Percentiles rank a stretch among this genome's conserved stretches.
Conservation (phyloP, 2,329 filamentous ascomycete species). For the Fusarium sp. region DNA sequence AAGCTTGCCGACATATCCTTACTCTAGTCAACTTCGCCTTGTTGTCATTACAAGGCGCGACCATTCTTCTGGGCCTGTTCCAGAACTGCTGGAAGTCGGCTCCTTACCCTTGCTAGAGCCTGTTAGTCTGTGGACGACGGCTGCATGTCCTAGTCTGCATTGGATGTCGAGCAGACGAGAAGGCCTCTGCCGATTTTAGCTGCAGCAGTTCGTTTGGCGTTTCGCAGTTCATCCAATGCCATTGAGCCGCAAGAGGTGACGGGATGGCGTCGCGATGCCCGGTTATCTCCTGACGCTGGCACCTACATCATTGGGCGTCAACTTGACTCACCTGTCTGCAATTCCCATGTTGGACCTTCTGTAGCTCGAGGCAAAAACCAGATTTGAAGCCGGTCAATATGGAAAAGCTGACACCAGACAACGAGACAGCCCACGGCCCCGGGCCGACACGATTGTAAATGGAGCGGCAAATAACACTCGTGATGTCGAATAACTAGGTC, state of each 20-base stretch:
- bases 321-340: background rate
- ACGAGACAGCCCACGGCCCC: slow-evolving; percentile 12
- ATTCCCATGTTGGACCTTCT: background rate
- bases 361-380: background rate
- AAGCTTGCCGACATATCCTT: background rate
- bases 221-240: slow-evolving; percentile 4
- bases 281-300: slow-evolving; percentile 29
- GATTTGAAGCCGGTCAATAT: background rate
- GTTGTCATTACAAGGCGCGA: slow-evolving; percentile 11
- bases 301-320: background rate
- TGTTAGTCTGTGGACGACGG: slow-evolving; percentile 1
- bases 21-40: background rate
- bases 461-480: slow-evolving; percentile 9
- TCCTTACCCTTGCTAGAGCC: background rate
- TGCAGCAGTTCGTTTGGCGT: slow-evolving; percentile 24
- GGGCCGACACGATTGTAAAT: slow-evolving; percentile 15
- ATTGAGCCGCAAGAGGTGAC: slow-evolving; percentile 14
- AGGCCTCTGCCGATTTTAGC: slow-evolving; percentile 1
- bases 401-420: slow-evolving; percentile 3
- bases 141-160: slow-evolving; percentile 1
- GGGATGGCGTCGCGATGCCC: background rate
- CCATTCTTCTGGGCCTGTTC: slow-evolving; percentile 19
- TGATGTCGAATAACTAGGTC: slow-evolving; percentile 7
- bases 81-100: slow-evolving; percentile 13
- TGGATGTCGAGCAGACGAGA: background rate